Evolutionary conservation across 192 early-diverging fungal genomes (phyloP), one percentile per base, ranked within the genome.

Genomic region (Phycomyces blakesleeanus): DNA sequence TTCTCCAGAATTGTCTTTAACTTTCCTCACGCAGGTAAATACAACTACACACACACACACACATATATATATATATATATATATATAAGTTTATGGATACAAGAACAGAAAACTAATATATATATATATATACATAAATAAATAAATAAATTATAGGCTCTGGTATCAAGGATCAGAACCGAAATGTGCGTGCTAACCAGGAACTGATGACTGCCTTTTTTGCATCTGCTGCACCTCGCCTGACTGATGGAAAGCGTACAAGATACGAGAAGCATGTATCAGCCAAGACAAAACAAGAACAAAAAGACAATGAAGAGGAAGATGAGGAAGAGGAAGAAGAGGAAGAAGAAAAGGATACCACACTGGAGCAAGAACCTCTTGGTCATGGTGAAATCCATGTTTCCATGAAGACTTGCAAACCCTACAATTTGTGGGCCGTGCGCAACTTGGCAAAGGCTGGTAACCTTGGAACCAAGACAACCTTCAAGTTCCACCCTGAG

Each of bases 1-100:
- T 98, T 94, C 66, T 78, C 83, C 42, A 89, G 89, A 62, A 92
- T 98, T 38, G 84, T 96, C 14, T 98, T 98, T 71, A 96, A 96
- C 71, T 98, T 98, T 72, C 96, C 96, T 37, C 96, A 98, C 68
- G 87, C 87, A 8, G 94, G 95, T 83, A 76, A 29, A 38, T 16
- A 24, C 41, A 10, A 24, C 41, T 56, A 38, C 16, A 41, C 22
- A 38, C 26, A 38, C 11, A 18, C 18, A 53, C 25, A 21, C 29
- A 18, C 34, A 16, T 56, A 41, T 59, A 26, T 62, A 27, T 51
- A 22, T 51, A 15, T 24, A 8, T 38, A 52, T 51, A 55, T 61
- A 11, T 49, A 34, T 44, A 20, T n/a, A n/a, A n/a, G n/a, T n/a
- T n/a, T n/a, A 40, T 2, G n/a, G n/a, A 34, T 34, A 34, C 3